Percentiles rank a stretch among this genome's conserved stretches.
Evolutionary conservation across 2,329 filamentous ascomycete species (phyloP).

Genomic region (Curvularia eragrostidis): DNA sequence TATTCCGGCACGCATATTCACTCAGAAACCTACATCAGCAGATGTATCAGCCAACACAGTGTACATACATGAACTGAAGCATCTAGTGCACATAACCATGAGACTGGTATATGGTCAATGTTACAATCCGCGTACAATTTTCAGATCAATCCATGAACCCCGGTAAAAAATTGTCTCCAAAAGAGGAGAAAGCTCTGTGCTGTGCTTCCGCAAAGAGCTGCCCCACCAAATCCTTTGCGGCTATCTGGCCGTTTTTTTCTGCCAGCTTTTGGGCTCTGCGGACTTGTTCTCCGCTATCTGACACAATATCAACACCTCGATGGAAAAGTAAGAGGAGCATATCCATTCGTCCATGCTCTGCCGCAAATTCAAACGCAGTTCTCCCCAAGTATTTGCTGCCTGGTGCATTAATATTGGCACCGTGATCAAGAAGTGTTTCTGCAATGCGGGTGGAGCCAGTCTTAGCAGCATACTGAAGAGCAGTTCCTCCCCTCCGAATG

Average conservation of each 20-base stretch:
- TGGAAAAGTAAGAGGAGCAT: conserved; percentile 21
- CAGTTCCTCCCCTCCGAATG: conserved; percentile 13
- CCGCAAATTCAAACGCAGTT: conserved; percentile 23
- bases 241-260: conserved; percentile 17
- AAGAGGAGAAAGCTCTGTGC: too few relatives aligned
- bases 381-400: conserved; percentile 4
- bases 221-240: conserved; percentile 8
- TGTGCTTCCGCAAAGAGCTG: background rate
- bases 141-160: background rate
- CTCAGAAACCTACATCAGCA: too few relatives aligned
- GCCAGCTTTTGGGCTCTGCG: conserved; percentile 15
- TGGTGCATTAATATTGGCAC: background rate
- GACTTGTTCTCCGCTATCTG: conserved; percentile 17
- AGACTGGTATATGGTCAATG: too few relatives aligned
- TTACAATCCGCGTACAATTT: background rate
- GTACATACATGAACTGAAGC: too few relatives aligned
- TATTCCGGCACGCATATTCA: conserved; percentile 17
- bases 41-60: too few relatives aligned
- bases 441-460: conserved; percentile 16
- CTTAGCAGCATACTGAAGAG: conserved; percentile 21
- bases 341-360: conserved; percentile 22
- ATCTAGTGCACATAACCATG: too few relatives aligned
- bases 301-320: conserved; percentile 16
- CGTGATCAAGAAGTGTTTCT: background rate
- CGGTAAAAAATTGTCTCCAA: background rate